Evolutionary conservation across 2,329 filamentous ascomycete genomes (phyloP).

Genomic region (Coccinonectria pachysandricola): DNA sequence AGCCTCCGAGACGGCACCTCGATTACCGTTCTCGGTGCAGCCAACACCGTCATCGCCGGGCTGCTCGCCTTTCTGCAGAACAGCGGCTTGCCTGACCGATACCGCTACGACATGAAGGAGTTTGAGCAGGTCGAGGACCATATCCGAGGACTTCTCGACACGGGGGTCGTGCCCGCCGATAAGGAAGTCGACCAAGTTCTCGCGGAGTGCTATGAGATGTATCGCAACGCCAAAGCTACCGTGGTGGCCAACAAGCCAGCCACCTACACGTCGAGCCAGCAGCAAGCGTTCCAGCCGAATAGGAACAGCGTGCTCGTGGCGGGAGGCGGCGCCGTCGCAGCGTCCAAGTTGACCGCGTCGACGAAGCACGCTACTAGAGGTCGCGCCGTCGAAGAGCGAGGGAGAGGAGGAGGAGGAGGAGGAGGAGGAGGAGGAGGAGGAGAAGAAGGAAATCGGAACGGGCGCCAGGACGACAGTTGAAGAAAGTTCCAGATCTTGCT

Average conservation of each 20-base stretch:
- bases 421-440: too few species aligned
- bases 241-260: conserved; percentile 38
- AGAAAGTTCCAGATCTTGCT: too few species aligned
- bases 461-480: too few species aligned
- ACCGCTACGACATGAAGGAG: conserved; percentile 38
- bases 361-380: too few species aligned
- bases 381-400: too few species aligned
- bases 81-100: conserved; percentile 41
- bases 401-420: too few species aligned
- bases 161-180: conserved; percentile 32
- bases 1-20: conserved; percentile 25
- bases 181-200: conserved; percentile 36
- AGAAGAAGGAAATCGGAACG: too few species aligned
- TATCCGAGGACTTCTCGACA: conserved; percentile 39
- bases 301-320: too few species aligned
- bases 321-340: too few species aligned
- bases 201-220: conserved; percentile 36
- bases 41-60: conserved; percentile 40
- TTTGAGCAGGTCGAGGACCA: conserved; percentile 40
- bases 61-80: conserved; percentile 43
- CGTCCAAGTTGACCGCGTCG: too few species aligned
- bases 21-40: conserved; percentile 39
- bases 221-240: conserved; percentile 34
- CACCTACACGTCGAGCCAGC: conserved; percentile 24
- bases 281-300: not conserved